These are phyloP conservation scores for Grosmannia serpens DNA, from an alignment of 2,329 filamentous ascomycete genomes.

Conservation along the genomic window DNA sequence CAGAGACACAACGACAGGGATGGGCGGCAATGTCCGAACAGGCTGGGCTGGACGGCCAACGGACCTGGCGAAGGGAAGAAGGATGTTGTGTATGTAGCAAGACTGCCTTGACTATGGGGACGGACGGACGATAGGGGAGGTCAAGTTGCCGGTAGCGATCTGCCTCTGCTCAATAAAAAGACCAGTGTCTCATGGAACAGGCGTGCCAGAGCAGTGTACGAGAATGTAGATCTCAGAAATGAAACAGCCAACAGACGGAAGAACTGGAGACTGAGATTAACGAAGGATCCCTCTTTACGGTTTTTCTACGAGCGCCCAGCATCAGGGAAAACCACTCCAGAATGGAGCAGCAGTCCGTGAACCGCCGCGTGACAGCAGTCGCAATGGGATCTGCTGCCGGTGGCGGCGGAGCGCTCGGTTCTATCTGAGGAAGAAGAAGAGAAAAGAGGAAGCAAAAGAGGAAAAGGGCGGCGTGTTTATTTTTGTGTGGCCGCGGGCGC, in stretches of 20 bases:
- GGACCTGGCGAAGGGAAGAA: too few relatives aligned
- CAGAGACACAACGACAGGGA: not conserved
- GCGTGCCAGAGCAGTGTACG: not conserved
- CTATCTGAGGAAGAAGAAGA: slow-evolving; percentile 36
- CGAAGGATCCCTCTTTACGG: slow-evolving; percentile 35
- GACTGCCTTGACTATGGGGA: too few relatives aligned
- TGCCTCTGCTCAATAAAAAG: too few relatives aligned
- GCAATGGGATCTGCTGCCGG: not conserved
- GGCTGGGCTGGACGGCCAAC: too few relatives aligned
- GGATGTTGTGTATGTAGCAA: too few relatives aligned
- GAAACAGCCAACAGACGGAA: slow-evolving; percentile 40
- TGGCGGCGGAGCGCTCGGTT: slow-evolving; percentile 30
- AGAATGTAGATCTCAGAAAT: slow-evolving; percentile 46
- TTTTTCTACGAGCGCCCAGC: slow-evolving; percentile 32
- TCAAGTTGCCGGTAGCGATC: too few relatives aligned
- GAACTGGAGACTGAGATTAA: slow-evolving; percentile 43
- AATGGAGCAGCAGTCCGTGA: slow-evolving; percentile 11
- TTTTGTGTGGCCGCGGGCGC: not conserved
- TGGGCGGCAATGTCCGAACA: too few relatives aligned
- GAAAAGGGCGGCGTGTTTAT: slow-evolving; percentile 1
- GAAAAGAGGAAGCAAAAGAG: slow-evolving; percentile 21
- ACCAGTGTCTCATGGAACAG: too few relatives aligned
- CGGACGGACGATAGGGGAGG: too few relatives aligned
- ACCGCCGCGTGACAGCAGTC: slow-evolving; percentile 3
- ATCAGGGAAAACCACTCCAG: slow-evolving; percentile 9